Percentiles rank a stretch among this genome's conserved stretches.
These are phyloP conservation scores for Bipolaris oryzae DNA, from an alignment of 2,329 filamentous ascomycete genomes.

Conservation along the genomic window DNA sequence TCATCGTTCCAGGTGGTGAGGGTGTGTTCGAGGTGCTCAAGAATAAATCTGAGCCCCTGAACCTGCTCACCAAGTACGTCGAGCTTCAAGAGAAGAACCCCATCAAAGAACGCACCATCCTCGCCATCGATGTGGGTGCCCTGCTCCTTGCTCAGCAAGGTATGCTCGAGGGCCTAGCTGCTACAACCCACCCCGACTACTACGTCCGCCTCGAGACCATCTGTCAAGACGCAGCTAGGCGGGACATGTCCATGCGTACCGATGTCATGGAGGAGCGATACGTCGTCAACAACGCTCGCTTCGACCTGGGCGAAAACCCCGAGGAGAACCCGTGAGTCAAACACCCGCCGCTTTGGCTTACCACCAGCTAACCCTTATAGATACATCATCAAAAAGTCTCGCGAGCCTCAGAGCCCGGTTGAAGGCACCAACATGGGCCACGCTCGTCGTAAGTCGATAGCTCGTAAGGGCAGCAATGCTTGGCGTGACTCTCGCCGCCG, in stretches of 20 bases:
- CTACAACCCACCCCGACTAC: slow-evolving; percentile 82
- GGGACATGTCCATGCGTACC: slow-evolving; percentile 75
- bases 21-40: slow-evolving; percentile 66
- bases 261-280: slow-evolving; percentile 85
- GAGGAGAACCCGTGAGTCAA: slow-evolving; percentile 67
- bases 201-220: slow-evolving; percentile 81
- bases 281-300: slow-evolving; percentile 89
- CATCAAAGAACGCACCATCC: slow-evolving; percentile 77
- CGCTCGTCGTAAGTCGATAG: slow-evolving; percentile 53
- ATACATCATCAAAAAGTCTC: slow-evolving; percentile 75
- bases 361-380: slow-evolving; percentile 63
- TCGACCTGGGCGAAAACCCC: slow-evolving; percentile 77
- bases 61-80: slow-evolving; percentile 75
- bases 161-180: slow-evolving; percentile 77
- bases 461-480: slow-evolving; percentile 81
- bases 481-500: slow-evolving; percentile 78
- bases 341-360: no score
- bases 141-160: slow-evolving; percentile 78
- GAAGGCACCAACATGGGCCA: slow-evolving; percentile 53
- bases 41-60: slow-evolving; percentile 64
- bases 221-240: slow-evolving; percentile 74
- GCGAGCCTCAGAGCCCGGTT: slow-evolving; percentile 57
- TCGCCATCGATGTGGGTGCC: slow-evolving; percentile 80
- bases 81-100: slow-evolving; percentile 82
- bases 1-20: slow-evolving; percentile 78